A percentile compares a stretch with the other conserved stretches of the same genome.
Evolutionary conservation across 352 stramenopile species (phyloP).

Genomic region (Globisporangium sylvaticum): DNA sequence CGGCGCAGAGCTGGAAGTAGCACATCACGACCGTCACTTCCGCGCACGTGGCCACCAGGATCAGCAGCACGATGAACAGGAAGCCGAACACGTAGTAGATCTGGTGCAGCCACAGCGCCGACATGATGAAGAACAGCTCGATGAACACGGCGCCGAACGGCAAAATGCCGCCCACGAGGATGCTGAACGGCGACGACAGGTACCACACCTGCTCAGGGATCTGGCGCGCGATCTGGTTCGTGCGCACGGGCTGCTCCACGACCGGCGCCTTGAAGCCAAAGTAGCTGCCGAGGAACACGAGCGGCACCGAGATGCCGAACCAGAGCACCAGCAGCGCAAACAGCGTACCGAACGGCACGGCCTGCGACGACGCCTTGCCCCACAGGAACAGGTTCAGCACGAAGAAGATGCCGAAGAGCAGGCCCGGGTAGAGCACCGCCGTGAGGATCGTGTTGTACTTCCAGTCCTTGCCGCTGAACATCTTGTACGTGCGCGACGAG

Average conservation of each 20-base stretch:
- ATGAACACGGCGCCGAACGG: conserved; percentile 99
- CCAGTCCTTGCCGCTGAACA: conserved; percentile 97
- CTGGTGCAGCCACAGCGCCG: conserved; percentile 97
- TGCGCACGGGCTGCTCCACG: conserved; percentile 87
- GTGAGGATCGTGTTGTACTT: conserved; percentile 96
- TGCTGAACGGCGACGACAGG: conserved; percentile 91
- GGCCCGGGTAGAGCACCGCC: conserved; percentile 91
- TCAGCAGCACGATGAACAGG: conserved; percentile 97
- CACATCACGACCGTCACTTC: conserved; percentile 99
- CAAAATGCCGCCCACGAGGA: conserved; percentile 96
- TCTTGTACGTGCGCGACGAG: conserved; percentile 97
- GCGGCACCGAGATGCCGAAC: conserved; percentile 97
- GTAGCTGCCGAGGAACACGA: conserved; percentile 98
- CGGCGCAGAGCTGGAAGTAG: conserved; percentile 99
- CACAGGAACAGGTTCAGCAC: conserved; percentile 96
- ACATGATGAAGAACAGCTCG: conserved; percentile 99
- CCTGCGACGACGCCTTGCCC: conserved; percentile 79
- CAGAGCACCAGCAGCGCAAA: conserved; percentile 96
- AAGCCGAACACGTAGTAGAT: conserved; percentile 99
- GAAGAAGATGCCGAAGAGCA: conserved; percentile 94
- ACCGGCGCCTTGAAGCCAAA: conserved; percentile 91
- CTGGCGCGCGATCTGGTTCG: conserved; percentile 89
- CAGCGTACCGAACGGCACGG: conserved; percentile 96
- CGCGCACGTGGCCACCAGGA: conserved; percentile 96
- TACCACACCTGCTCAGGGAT: conserved; percentile 96